Evolutionary conservation across 257 asterid genomes (phyloP).

Genomic region (Capsicum pubescens): DNA sequence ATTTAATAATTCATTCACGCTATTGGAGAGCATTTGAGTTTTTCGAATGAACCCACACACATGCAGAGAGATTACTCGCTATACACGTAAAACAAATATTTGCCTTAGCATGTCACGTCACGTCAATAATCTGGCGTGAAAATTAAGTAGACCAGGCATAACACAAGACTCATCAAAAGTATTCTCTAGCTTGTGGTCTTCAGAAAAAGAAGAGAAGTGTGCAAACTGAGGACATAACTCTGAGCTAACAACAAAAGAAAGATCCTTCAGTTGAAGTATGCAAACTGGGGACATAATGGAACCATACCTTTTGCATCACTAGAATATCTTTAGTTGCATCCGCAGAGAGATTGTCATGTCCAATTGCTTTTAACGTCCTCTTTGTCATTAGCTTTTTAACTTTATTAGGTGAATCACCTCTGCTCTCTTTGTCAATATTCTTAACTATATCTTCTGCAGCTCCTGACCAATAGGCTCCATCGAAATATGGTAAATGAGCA

Average conservation of each 20-base stretch:
- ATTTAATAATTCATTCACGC: conserved; percentile 13
- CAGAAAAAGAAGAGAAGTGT: not conserved
- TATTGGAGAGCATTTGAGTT: not conserved
- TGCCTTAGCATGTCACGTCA: conserved; percentile 21
- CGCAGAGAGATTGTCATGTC: conserved; percentile 48
- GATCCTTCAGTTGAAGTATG: conserved; percentile 12
- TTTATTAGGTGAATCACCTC: conserved; percentile 42
- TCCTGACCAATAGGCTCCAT: conserved; percentile 72
- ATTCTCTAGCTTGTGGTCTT: not conserved
- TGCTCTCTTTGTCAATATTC: conserved; percentile 45
- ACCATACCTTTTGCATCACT: conserved; percentile 72
- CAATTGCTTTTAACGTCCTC: conserved; percentile 63
- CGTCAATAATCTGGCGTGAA: not conserved
- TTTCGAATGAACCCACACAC: not conserved
- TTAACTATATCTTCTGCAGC: conserved; percentile 55
- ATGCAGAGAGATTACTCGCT: not conserved
- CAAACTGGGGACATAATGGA: not conserved
- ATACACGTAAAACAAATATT: not conserved
- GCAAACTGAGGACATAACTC: not conserved
- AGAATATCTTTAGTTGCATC: conserved; percentile 58
- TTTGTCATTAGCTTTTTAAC: conserved; percentile 45
- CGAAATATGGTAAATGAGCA: conserved; percentile 76
- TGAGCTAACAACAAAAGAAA: conserved; percentile 21
- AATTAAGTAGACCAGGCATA: not conserved
- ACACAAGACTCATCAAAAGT: not conserved